Percentiles rank a stretch among this genome's conserved stretches.
Evolutionary conservation across 192 early-diverging fungal genomes (phyloP).

Genomic region (Coemansia sp.): DNA sequence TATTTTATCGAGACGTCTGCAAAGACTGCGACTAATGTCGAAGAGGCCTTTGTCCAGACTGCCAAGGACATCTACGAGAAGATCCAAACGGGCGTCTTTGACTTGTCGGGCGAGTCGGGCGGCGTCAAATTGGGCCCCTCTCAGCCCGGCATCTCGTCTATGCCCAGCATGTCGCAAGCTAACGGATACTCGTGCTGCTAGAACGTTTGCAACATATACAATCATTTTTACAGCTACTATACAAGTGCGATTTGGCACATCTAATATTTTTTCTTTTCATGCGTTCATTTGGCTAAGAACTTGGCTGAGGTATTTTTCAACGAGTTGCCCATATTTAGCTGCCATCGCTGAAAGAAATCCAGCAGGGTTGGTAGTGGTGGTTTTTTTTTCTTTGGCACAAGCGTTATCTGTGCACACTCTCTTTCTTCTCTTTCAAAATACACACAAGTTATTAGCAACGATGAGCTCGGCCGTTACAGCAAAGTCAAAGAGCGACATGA

Average conservation of each 20-base stretch:
- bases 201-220: neutral
- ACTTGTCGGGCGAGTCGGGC: constrained; percentile 64
- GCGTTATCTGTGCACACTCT: neutral
- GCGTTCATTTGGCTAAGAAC: neutral
- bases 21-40: constrained; percentile 84
- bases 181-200: constrained; percentile 45
- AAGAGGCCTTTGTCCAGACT: constrained; percentile 76
- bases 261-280: neutral
- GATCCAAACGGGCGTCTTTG: constrained; percentile 72
- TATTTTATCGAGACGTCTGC: constrained; percentile 91
- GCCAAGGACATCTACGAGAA: constrained; percentile 79
- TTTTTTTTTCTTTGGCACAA: neutral
- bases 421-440: neutral
- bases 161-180: constrained; percentile 54
- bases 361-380: neutral
- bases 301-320: neutral
- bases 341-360: neutral
- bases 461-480: constrained; percentile 50
- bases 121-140: constrained; percentile 64
- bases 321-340: neutral
- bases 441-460: neutral
- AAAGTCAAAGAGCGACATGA: constrained; percentile 53
- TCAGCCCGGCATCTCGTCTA: constrained; percentile 59
- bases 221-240: neutral
- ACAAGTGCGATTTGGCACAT: neutral